Conservation (phyloP, 345 rosid genomes). For the Stellera chamaejasme region DNA sequence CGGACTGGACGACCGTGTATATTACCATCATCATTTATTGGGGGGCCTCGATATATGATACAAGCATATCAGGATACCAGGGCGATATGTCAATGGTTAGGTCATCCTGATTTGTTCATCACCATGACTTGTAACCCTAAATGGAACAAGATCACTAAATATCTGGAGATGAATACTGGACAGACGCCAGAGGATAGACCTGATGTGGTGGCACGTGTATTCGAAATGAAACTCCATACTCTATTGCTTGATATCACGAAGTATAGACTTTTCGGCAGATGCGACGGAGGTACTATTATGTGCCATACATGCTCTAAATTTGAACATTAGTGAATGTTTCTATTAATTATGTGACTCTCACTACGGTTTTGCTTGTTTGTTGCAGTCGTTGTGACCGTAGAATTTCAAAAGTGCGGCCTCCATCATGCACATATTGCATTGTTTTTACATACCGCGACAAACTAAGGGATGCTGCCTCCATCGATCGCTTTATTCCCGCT, state of each 20-base stretch:
- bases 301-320: too few relatives aligned
- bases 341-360: background rate
- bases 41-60: constrained; percentile 3
- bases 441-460: background rate
- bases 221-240: background rate
- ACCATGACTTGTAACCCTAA: background rate
- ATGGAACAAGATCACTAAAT: background rate
- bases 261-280: too few relatives aligned
- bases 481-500: background rate
- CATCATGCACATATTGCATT: background rate
- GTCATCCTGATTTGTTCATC: constrained; percentile 4
- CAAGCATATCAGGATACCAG: constrained; percentile 8
- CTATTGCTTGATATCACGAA: too few relatives aligned
- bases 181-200: background rate
- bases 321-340: background rate
- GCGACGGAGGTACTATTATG: background rate
- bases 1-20: too few relatives aligned
- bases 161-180: background rate
- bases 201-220: too few relatives aligned
- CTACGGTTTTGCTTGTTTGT: background rate
- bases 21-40: constrained; percentile 3
- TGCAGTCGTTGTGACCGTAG: background rate
- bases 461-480: background rate
- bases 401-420: background rate
- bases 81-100: background rate